These are phyloP conservation scores for Plasmodium gonderi DNA, from an alignment of 169 alveolate genomes.

Conservation along the genomic window DNA sequence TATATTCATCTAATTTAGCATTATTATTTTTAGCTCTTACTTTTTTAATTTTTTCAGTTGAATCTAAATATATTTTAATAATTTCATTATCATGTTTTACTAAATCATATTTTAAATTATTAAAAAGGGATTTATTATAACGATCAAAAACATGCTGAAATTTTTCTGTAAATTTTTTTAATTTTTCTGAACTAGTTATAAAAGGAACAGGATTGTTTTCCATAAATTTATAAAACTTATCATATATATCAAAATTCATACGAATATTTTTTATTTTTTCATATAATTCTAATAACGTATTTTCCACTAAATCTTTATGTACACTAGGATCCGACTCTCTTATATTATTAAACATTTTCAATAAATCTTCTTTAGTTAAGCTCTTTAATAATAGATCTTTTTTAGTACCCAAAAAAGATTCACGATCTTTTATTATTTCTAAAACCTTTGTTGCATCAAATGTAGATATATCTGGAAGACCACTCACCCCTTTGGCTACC, in stretches of 20 bases:
- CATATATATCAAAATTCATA: slow-evolving; percentile 37
- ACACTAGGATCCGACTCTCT: slow-evolving; percentile 6
- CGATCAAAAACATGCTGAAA: slow-evolving; percentile 30
- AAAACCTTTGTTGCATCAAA: slow-evolving; percentile 56
- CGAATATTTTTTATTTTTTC: slow-evolving; percentile 49
- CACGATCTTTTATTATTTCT: slow-evolving; percentile 68
- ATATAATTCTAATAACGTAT: slow-evolving; percentile 34
- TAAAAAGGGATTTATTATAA: slow-evolving; percentile 50
- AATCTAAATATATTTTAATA: slow-evolving; percentile 50
- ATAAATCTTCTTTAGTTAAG: slow-evolving; percentile 53
- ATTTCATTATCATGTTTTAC: slow-evolving; percentile 67
- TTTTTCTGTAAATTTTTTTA: slow-evolving; percentile 57
- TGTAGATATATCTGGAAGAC: not conserved
- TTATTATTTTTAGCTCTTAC: slow-evolving; percentile 9
- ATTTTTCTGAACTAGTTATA: slow-evolving; percentile 51
- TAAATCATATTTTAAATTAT: slow-evolving; percentile 39
- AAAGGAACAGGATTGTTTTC: slow-evolving; percentile 44
- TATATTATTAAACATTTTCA: slow-evolving; percentile 48
- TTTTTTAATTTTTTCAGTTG: slow-evolving; percentile 36
- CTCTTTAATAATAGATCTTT: slow-evolving; percentile 29
- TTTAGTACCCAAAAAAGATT: slow-evolving; percentile 38
- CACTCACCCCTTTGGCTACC: not conserved
- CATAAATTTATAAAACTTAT: slow-evolving; percentile 55
- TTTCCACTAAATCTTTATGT: slow-evolving; percentile 14
- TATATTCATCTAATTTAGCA: slow-evolving; percentile 64